Evolutionary conservation across 495 filamentous ascomycete genomes (phyloP).

Genomic region (Bacidia rubella): DNA sequence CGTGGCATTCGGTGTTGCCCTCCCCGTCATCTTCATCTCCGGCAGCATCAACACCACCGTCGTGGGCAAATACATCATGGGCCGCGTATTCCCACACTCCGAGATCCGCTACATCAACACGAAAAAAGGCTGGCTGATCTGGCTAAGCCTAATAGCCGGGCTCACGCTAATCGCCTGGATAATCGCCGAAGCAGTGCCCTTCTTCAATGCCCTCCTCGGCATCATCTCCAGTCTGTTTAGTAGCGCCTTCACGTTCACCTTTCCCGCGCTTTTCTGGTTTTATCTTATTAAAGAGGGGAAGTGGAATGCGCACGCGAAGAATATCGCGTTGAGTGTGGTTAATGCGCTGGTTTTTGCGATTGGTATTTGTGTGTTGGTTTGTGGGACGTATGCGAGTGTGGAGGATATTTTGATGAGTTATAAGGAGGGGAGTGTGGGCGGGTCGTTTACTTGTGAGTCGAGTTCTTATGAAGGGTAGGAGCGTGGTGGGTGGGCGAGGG

Average conservation of each 20-base stretch:
- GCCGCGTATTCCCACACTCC: conserved; percentile 41
- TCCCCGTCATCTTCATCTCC: conserved; percentile 59
- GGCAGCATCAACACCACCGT: conserved; percentile 50
- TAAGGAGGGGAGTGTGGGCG: conserved; percentile 26
- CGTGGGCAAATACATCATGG: conserved; percentile 45
- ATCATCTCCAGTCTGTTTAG: conserved; percentile 49
- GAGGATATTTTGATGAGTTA: conserved; percentile 40
- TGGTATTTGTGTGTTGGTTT: conserved; percentile 38
- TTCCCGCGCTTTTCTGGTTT: conserved; percentile 54
- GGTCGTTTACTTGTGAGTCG: conserved; percentile 33
- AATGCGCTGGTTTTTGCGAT: conserved; percentile 19
- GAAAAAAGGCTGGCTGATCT: conserved; percentile 39
- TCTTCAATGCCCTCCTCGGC: conserved; percentile 49
- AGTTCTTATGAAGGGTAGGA: conserved; percentile 3
- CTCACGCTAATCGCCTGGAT: conserved; percentile 51
- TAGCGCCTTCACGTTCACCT: conserved; percentile 51
- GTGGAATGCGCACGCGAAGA: conserved; percentile 22
- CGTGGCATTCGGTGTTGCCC: conserved; percentile 57
- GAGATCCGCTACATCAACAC: conserved; percentile 43
- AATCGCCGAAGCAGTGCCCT: conserved; percentile 57
- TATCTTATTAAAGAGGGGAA: conserved; percentile 32
- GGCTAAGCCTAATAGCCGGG: conserved; percentile 42
- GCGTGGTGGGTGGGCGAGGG: too few relatives aligned
- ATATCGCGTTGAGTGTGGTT: conserved; percentile 20
- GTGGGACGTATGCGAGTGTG: conserved; percentile 45